These are phyloP conservation scores for Penicillium sp. DNA, from an alignment of 2,329 filamentous ascomycete genomes.

Conservation along the genomic window DNA sequence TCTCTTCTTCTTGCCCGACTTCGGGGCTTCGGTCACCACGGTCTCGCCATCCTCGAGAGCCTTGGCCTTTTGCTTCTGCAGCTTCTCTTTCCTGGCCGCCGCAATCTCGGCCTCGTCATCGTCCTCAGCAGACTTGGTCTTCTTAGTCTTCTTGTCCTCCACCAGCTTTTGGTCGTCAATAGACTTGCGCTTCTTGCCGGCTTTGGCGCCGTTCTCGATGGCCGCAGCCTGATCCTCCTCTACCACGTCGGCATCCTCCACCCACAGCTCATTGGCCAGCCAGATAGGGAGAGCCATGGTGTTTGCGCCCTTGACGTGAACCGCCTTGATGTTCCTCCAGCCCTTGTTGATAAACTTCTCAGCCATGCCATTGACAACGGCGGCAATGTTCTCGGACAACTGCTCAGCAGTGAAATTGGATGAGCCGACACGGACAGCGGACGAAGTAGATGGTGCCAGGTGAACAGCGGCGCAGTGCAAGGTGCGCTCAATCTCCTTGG, in stretches of 20 bases:
- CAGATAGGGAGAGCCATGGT: conserved; percentile 92
- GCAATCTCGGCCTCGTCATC: conserved; percentile 40
- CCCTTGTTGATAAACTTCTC: conserved; percentile 81
- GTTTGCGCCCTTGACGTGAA: conserved; percentile 89
- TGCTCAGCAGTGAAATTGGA: conserved; percentile 74
- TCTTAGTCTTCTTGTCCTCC: conserved; percentile 45
- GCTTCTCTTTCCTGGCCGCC: conserved; percentile 50
- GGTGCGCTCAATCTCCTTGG: conserved; percentile 78
- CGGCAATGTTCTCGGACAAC: conserved; percentile 77
- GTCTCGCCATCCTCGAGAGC: conserved; percentile 47
- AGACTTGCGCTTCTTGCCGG: conserved; percentile 60
- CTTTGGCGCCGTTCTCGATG: conserved; percentile 38
- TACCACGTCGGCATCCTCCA: conserved; percentile 73
- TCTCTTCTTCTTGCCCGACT: conserved; percentile 42
- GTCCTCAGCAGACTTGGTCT: conserved; percentile 39
- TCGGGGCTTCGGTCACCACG: conserved; percentile 24
- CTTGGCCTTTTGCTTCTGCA: conserved; percentile 53
- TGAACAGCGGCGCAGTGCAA: conserved; percentile 77
- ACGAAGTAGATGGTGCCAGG: conserved; percentile 76
- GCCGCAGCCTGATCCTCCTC: conserved; percentile 44
- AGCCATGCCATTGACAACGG: conserved; percentile 68
- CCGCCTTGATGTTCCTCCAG: conserved; percentile 79
- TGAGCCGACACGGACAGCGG: conserved; percentile 76
- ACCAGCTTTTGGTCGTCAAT: conserved; percentile 34
- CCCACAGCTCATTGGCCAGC: conserved; percentile 89